A percentile compares a stretch with the other conserved stretches of the same genome.
These are phyloP conservation scores for Cyathus striatus DNA, from an alignment of 768 basidiomycete species.

Conservation along the genomic window DNA sequence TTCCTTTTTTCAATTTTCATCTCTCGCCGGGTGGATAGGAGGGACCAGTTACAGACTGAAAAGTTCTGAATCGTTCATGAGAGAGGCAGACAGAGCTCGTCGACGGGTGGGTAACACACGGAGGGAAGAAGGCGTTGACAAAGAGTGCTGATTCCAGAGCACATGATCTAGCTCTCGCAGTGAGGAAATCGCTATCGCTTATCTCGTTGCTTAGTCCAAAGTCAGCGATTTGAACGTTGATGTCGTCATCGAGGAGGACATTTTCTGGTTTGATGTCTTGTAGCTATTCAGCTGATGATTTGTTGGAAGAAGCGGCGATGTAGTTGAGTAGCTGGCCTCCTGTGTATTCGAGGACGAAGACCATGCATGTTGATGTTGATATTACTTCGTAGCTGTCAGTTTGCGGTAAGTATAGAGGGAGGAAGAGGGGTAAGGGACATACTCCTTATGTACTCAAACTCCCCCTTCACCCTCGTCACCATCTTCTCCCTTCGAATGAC, in stretches of 20 bases:
- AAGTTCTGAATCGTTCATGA: no score
- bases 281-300: slow-evolving; percentile 92
- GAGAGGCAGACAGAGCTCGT: no score
- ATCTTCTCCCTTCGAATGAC: slow-evolving; percentile 90
- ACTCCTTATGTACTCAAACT: slow-evolving; percentile 98
- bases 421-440: slow-evolving; percentile 19
- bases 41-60: no score
- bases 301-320: slow-evolving; percentile 99
- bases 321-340: slow-evolving; percentile 98
- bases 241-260: slow-evolving; percentile 76
- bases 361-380: slow-evolving; percentile 91
- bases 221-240: slow-evolving; percentile 97
- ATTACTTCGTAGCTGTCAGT: slow-evolving; percentile 76
- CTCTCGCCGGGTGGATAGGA: no score
- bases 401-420: slow-evolving; percentile 4
- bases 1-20: no score
- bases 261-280: slow-evolving; percentile 98
- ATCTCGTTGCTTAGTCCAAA: slow-evolving; percentile 96
- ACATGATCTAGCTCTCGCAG: no score
- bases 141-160: no score
- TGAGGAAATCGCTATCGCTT: slow-evolving; percentile 93
- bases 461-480: slow-evolving; percentile 86
- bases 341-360: slow-evolving; percentile 97
- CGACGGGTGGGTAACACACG: no score
- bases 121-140: no score